Evolutionary conservation across 495 filamentous ascomycete genomes (phyloP), one percentile per base, ranked within the genome.

Genomic region (Xylaria scruposa): DNA sequence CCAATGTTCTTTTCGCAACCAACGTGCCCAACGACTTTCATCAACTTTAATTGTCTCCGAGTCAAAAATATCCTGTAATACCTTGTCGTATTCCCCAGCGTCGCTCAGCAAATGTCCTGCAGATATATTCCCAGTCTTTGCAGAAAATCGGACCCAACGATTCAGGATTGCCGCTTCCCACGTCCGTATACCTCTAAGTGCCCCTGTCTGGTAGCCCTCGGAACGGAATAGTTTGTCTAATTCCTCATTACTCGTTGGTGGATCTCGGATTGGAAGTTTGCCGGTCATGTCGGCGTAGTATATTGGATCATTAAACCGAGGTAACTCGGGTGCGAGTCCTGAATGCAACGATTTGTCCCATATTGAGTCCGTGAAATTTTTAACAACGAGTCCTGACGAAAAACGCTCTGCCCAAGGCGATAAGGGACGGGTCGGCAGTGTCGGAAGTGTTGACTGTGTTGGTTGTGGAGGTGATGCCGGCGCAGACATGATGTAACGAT

Each of bases 321-420:
- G 65, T 1, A 38, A 17, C 36, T 67, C 65, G 29, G 65, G 65
- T 17, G 65, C 65, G 29, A 40, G 21, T 44, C 49, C 47, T 2
- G 65, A 51, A 56, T 67, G 65, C 12, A 0, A 4, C 3, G 21
- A 29, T 17, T 67, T 56, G 19, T 67, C 44, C 65, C 65, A 67
- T 42, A 13, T 21, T 6, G 40, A 40, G 8, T 8, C 10, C 19
- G 47, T 17, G 1, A 17, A 4, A 1, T 67, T 8, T 0, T 15
- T 13, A 1, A 2, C 31, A 2, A 0, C 0, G 4, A 38, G 3
- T 63, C 3, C 38, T 3, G 21, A 17, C 47, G 19, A 2, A n/a
- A 49, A 67, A 13, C 65, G 65, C n/a, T 17, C n/a, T 26, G 65
- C 44, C 65, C 65, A 67, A 9, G 65, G 65, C 10, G 65, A 67